phyloP scores from a whole-genome alignment of 1,284 basidiomycete genomes.

The Ustilago cynodontis region DNA sequence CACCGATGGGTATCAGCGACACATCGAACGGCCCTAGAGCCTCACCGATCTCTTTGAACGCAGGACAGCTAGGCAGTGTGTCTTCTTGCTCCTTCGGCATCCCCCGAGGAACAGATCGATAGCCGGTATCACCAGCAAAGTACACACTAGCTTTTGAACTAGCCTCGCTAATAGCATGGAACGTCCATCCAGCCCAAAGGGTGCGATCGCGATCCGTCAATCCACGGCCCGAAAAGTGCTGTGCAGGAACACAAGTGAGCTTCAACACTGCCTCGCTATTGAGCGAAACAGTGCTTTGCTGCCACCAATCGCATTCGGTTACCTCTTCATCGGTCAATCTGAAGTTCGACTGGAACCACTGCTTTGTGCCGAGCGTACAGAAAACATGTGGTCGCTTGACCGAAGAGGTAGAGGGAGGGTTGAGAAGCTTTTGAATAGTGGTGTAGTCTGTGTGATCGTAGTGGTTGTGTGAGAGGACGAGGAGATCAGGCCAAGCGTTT shows the following conservation, averaged over 20 bases:
- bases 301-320: conserved; percentile 64
- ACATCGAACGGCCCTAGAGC: conserved; percentile 59
- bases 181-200: conserved; percentile 60
- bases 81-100: conserved; percentile 50
- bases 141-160: conserved; percentile 44
- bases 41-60: conserved; percentile 62
- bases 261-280: conserved; percentile 22
- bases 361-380: conserved; percentile 54
- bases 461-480: conserved; percentile 60
- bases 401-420: conserved; percentile 14
- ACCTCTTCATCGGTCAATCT: conserved; percentile 37
- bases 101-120: conserved; percentile 43
- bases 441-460: conserved; percentile 62
- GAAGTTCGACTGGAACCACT: conserved; percentile 53
- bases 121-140: conserved; percentile 62
- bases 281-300: conserved; percentile 36
- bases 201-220: conserved; percentile 49
- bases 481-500: conserved; percentile 54
- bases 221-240: conserved; percentile 54
- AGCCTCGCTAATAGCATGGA: conserved; percentile 26
- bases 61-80: conserved; percentile 51
- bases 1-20: conserved; percentile 58
- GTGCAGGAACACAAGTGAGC: conserved; percentile 58
- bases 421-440: conserved; percentile 50
- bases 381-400: conserved; percentile 54